Evolutionary conservation across 202 grass and related monocot genomes (phyloP), one percentile per base, ranked within the genome.

Genomic region (Digitaria exilis): DNA sequence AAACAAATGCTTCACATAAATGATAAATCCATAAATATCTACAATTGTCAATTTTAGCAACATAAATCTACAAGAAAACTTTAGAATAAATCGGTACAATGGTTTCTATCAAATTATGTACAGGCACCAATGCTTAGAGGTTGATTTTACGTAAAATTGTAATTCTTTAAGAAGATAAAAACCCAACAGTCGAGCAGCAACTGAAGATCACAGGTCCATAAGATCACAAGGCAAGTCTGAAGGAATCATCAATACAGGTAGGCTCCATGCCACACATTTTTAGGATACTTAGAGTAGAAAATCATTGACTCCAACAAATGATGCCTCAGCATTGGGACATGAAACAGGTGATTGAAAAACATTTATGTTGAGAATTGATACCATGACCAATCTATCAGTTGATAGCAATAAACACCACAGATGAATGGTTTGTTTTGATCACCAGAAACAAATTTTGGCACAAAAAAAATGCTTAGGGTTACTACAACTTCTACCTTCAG

Each of bases 401-500:
- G 58, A 81, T 76, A 7, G 45, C 56, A 66, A 83, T 48, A 79
- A 59, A 78, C 58, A 78, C 18, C 46, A 85, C 35, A 82, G 34
- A 14, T 51, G 31, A 34, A 69, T 5, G 18, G 62, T 34, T 79
- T 66, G 25, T 75, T 68, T 84, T 76, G 51, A 41, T 69, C 45
- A 17, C 21, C 54, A 62, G 31, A 82, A 72, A 65, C 54, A 65
- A 24, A 77, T 43, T 42, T 80, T 51, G 42, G 8, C 11, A 46
- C 31, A 72, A 48, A 73, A 11, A 42, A 42, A 76, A 18, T 39
- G 44, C 14, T 69, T 75, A 54, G 8, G 43, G 14, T 59, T 82
- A 67, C 0, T 24, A n/a, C 70, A 78, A 77, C 42, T 84, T 68
- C 69, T 85, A 91, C 96, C 93, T 98, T 98, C 28, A 96, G 52